These are phyloP conservation scores for Anisodus tanguticus DNA, from an alignment of 257 asterid species.

Conservation along the genomic window DNA sequence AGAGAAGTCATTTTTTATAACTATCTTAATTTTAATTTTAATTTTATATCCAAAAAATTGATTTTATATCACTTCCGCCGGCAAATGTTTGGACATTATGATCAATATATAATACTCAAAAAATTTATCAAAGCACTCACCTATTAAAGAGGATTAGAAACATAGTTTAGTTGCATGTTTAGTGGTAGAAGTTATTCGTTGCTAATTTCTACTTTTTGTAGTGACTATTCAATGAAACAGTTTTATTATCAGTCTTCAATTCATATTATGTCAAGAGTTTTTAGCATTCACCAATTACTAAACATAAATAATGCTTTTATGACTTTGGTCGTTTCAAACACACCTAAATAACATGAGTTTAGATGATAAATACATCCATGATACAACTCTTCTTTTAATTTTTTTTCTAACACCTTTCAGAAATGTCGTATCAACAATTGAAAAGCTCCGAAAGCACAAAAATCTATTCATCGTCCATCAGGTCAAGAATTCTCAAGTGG, in stretches of 20 bases:
- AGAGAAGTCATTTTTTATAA: not conserved
- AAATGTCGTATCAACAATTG: slow-evolving; percentile 42
- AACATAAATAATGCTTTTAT: not conserved
- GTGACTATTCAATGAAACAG: no score
- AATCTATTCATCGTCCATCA: not conserved
- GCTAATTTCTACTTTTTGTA: no score
- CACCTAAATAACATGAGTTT: not conserved
- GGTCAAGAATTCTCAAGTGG: not conserved
- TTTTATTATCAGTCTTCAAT: no score
- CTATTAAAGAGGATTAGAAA: no score
- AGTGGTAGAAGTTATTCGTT: no score
- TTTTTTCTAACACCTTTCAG: not conserved
- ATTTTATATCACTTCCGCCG: not conserved
- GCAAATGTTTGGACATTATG: not conserved
- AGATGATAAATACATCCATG: not conserved
- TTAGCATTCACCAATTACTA: no score
- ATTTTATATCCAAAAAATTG: not conserved
- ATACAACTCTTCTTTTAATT: not conserved
- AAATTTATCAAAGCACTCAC: not conserved
- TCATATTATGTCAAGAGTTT: no score
- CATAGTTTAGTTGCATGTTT: no score
- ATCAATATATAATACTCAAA: not conserved
- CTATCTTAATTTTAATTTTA: not conserved
- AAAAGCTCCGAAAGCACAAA: slow-evolving; percentile 32
- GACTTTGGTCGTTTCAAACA: not conserved